Conservation (phyloP, 495 filamentous ascomycete genomes). For the Podospora bellae-mahoneyi region DNA sequence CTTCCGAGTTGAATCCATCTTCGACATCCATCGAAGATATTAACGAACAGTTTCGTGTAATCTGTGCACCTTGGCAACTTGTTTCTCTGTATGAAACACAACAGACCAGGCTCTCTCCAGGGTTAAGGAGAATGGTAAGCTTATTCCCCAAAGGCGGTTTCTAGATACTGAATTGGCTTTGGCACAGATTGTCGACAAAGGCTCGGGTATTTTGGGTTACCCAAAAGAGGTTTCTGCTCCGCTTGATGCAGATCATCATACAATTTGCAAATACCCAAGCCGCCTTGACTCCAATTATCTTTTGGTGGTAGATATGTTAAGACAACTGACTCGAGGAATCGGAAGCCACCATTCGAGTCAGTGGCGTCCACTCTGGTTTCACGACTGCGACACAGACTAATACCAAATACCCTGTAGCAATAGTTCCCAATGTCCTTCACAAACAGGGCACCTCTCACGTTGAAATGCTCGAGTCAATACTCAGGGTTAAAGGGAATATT, state of each 20-base stretch:
- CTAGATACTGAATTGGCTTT: no score
- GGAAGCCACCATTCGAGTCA: no score
- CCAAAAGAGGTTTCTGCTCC: neutral
- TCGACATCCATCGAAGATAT: neutral
- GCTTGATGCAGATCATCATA: neutral
- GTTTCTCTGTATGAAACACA: neutral
- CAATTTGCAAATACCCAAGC: neutral
- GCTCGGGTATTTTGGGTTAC: neutral
- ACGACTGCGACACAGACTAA: no score
- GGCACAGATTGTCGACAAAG: neutral
- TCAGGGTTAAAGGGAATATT: neutral
- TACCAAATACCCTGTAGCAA: no score
- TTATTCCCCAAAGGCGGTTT: neutral
- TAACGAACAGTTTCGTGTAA: neutral
- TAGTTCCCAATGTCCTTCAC: no score
- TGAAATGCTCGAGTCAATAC: no score
- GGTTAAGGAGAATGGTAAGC: neutral
- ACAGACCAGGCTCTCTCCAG: neutral
- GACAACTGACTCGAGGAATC: neutral
- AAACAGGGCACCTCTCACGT: no score
- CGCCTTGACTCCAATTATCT: neutral
- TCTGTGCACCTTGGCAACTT: neutral
- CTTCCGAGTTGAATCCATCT: neutral
- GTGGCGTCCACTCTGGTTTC: no score
- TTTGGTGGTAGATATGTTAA: neutral